Conservation (phyloP, 2,329 filamentous ascomycete species). For the Ophiognomonia clavigignenti-juglandacearum region DNA sequence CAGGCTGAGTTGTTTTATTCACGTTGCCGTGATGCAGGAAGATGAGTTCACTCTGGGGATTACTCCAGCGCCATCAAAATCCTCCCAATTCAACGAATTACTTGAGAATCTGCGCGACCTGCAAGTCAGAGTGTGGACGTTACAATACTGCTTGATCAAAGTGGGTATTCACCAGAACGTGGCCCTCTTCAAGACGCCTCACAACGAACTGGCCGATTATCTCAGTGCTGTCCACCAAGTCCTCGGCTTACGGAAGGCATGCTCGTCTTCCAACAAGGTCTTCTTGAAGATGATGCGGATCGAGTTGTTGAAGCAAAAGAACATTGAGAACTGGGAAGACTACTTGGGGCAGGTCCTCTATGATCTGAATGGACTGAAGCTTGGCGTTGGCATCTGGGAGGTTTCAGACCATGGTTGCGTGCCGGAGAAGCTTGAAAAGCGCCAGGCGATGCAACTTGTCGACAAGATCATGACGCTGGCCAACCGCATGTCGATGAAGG, state of each 20-base stretch:
- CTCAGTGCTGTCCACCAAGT: conserved; percentile 79
- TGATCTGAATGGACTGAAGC: conserved; percentile 77
- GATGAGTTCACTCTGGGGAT: conserved; percentile 81
- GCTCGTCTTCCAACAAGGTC: conserved; percentile 77
- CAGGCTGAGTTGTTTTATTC: conserved; percentile 68
- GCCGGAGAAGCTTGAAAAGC: conserved; percentile 70
- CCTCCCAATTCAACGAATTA: conserved; percentile 52
- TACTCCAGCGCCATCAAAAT: conserved; percentile 51
- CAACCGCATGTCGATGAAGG: conserved; percentile 80
- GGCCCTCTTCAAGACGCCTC: conserved; percentile 58
- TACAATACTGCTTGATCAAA: conserved; percentile 77
- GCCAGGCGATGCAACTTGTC: conserved; percentile 74
- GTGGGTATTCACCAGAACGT: conserved; percentile 66
- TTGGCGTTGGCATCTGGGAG: conserved; percentile 61
- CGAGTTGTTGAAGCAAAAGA: conserved; percentile 72
- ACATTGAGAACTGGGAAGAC: conserved; percentile 76
- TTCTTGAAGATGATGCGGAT: conserved; percentile 86
- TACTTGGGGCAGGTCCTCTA: conserved; percentile 83
- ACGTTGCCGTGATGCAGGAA: conserved; percentile 75
- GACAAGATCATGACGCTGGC: conserved; percentile 80
- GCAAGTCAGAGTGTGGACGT: conserved; percentile 80
- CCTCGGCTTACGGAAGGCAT: conserved; percentile 77
- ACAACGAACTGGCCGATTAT: conserved; percentile 73
- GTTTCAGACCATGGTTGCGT: conserved; percentile 77
- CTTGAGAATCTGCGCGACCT: conserved; percentile 76